Percentiles rank a stretch among this genome's conserved stretches.
These are phyloP conservation scores for Pyrenochaeta sp. DNA, from an alignment of 2,329 filamentous ascomycete genomes.

Conservation along the genomic window DNA sequence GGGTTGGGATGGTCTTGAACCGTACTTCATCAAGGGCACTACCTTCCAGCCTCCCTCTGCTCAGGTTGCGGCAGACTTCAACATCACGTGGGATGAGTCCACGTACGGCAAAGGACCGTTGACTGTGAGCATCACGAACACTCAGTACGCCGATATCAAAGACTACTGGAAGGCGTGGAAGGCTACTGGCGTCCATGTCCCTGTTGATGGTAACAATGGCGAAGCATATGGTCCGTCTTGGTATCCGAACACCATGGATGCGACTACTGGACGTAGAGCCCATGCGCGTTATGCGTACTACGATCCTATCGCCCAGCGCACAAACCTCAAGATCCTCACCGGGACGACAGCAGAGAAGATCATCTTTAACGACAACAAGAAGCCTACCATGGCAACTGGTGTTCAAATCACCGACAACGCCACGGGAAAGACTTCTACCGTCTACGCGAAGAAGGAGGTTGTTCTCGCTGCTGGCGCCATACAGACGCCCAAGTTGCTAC, in stretches of 20 bases:
- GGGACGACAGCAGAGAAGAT: constrained; percentile 30
- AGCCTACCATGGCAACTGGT: constrained; percentile 24
- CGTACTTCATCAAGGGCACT: constrained; percentile 39
- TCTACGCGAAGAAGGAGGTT: constrained; percentile 58
- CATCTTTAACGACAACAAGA: constrained; percentile 25
- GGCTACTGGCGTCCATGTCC: constrained; percentile 23
- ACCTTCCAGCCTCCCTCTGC: constrained; percentile 35
- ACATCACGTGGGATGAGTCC: constrained; percentile 39
- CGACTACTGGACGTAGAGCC: constrained; percentile 30
- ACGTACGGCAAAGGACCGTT: constrained; percentile 37
- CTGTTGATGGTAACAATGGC: constrained; percentile 34
- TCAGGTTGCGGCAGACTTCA: constrained; percentile 27
- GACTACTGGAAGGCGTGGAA: constrained; percentile 37
- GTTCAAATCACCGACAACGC: constrained; percentile 26
- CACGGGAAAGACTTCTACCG: constrained; percentile 18
- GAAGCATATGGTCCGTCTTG: constrained; percentile 33
- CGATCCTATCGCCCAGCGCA: constrained; percentile 34
- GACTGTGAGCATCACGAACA: constrained; percentile 34
- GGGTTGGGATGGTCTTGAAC: constrained; percentile 59
- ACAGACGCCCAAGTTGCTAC: constrained; percentile 64
- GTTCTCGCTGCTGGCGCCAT: constrained; percentile 66
- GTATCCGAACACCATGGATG: constrained; percentile 41
- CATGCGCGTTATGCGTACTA: constrained; percentile 42
- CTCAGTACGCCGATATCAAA: constrained; percentile 39
- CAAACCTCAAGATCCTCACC: constrained; percentile 38